Evolutionary conservation across 805 yeast species (phyloP), one percentile per base, ranked within the genome.

Genomic region (Sugiyamaella marilandica): DNA sequence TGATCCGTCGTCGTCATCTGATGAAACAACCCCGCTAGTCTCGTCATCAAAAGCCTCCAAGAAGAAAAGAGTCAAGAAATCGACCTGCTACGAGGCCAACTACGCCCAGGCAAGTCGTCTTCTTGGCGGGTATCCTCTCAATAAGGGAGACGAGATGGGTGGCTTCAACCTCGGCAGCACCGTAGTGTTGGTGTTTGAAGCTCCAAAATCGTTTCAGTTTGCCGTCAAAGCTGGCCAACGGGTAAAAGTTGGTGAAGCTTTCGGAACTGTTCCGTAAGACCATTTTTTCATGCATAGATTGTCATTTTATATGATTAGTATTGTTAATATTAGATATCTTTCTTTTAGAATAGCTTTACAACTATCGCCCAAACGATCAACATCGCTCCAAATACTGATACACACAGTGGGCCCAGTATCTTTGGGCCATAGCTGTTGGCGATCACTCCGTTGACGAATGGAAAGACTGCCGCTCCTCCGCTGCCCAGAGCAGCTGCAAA

Each of bases 91-190:
- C 67, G 98, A 94, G 70, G 98, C 99, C 5, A 88, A 91, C 0
- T 94, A 94, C 69, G 75, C 83, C 21, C 82, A 83, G 51, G 96
- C 96, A 2, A 83, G 91, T 52, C 74, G 79, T 47, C 58, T 84
- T 4, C 73, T 91, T 41, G 87, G 91, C 8, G 99, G 99, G 8
- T 81, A 80, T 64, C 99, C 99, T 1, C 77, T 94, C 48, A 74
- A 80, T 18, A 89, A 87, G 70, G 99, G 99, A 39, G 87, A 88
- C 63, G 96, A 94, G 70, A 86, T 94, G 78, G 99, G 99, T 41
- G 99, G 99, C 0, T 94, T 94, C 72, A 87, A 87, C 74, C 75
- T 94, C 50, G 99, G 99, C 0, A 85, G 95, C 29, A 94, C 99
- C 0, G 94, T 94, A n/a, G 99, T 94, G 14, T 75, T 94, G 58